Evolutionary conservation across 805 yeast species (phyloP).

Genomic region (Pichia nakasei): DNA sequence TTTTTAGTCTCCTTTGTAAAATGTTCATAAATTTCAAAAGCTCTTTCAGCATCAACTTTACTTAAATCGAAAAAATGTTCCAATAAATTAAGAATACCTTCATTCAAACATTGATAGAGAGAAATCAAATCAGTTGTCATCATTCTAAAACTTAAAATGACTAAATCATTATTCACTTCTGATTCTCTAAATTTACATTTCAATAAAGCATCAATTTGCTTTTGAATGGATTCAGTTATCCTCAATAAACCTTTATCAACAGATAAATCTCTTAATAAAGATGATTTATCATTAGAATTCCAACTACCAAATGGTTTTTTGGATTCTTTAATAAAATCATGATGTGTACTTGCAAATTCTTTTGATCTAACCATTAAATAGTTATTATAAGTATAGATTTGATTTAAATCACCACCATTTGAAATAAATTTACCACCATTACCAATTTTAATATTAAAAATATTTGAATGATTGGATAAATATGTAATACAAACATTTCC

Average conservation of each 20-base stretch:
- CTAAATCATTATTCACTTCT: conserved; percentile 77
- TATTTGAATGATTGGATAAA: conserved; percentile 49
- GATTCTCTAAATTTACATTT: conserved; percentile 67
- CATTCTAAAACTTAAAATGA: conserved; percentile 76
- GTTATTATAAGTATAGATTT: conserved; percentile 56
- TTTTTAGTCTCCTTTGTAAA: conserved; percentile 81
- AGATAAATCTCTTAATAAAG: conserved; percentile 53
- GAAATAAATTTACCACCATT: conserved; percentile 22
- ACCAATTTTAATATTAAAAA: conserved; percentile 40
- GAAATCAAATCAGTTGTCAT: conserved; percentile 84
- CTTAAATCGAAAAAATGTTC: conserved; percentile 95
- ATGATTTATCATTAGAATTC: conserved; percentile 38
- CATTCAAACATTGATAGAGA: conserved; percentile 83
- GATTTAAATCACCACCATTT: conserved; percentile 42
- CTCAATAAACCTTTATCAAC: conserved; percentile 76
- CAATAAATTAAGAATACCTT: conserved; percentile 87
- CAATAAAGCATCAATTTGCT: conserved; percentile 68
- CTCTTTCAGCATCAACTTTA: conserved; percentile 74
- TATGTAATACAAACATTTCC: conserved; percentile 63
- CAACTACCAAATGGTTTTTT: conserved; percentile 22
- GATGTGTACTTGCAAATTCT: conserved; percentile 53
- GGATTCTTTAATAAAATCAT: conserved; percentile 75
- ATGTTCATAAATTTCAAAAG: conserved; percentile 71
- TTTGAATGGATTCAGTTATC: conserved; percentile 78
- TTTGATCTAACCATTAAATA: conserved; percentile 62